Conservation (phyloP, 75 land plant genomes). For the Cunninghamia lanceolata region DNA sequence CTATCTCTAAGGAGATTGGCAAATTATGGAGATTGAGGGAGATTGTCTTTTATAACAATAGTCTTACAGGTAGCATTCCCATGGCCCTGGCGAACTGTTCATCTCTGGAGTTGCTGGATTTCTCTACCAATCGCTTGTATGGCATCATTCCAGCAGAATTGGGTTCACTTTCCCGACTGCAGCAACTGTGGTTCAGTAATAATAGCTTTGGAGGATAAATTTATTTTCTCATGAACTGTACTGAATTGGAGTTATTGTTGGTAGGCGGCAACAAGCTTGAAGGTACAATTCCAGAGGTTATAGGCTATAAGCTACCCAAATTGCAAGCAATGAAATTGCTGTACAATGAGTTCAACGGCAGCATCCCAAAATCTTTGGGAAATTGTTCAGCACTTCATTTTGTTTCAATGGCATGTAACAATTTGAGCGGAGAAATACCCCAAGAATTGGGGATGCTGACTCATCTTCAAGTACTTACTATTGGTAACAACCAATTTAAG, state of each 20-base stretch:
- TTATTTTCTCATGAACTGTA: neutral
- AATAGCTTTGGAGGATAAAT: neutral
- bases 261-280: neutral
- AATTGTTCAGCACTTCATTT: slow-evolving; percentile 17
- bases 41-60: slow-evolving; percentile 5
- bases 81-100: too few species aligned
- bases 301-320: neutral
- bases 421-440: neutral
- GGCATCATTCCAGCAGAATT: too few species aligned
- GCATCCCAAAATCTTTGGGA: slow-evolving; percentile 15
- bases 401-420: neutral
- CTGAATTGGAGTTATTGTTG: neutral
- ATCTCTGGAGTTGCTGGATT: too few species aligned
- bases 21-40: neutral
- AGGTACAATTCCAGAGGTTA: neutral
- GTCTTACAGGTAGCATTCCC: neutral
- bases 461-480: neutral
- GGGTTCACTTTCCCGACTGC: too few species aligned
- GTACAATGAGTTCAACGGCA: too few species aligned
- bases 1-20: neutral
- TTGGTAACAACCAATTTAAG: slow-evolving; percentile 1
- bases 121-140: too few species aligned
- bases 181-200: too few species aligned
- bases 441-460: neutral
- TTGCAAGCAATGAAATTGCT: too few species aligned